Evolutionary conservation across 805 yeast genomes (phyloP), one percentile per base, ranked within the genome.

Genomic region (Pichia phayaonensis): DNA sequence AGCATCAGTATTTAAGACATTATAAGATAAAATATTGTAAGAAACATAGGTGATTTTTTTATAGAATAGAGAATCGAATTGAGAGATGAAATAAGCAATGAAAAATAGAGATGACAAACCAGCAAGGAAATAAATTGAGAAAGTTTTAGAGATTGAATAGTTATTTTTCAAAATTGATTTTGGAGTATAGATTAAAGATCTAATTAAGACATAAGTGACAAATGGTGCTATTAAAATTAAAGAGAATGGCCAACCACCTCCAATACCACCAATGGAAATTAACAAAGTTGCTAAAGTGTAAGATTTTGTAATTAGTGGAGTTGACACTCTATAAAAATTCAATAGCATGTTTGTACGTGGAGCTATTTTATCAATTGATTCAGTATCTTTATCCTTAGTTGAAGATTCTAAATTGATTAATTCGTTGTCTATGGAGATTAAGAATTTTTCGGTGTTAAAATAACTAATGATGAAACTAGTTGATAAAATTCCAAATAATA

Each of bases 201-300:
- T 45, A 27, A 57, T 0, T n/a, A 54, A 13, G 3, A 58, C 59
- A 61, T 70, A 80, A 1, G 69, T 45, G 20, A 78, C 73, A 50
- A 82, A 73, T 1, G 96, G 94, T 1, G 77, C 56, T 2, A 81
- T 81, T 50, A 89, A 65, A 0, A 76, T 81, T 50, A 87, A 65
- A 0, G 84, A 78, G 65, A 90, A 92, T 1, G 97, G 97, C 97
- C 97, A 92, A 1, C 97, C 97, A 29, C 86, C 55, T 2, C 29
- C 29, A 26, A 90, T 60, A 0, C 92, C 92, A 6, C 90, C 95
- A n/a, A 85, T 55, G 21, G 77, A 65, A 38, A 75, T 70, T 71
- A 75, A 75, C 1, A 71, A 52, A 3, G 77, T 62, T 2, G 73
- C 67, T n/a, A 57, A 26, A 3, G 68, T 60, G 47, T 59, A 64